These are phyloP conservation scores for Musa itinerans DNA, from an alignment of 176 grass and related monocot genomes.

Conservation along the genomic window DNA sequence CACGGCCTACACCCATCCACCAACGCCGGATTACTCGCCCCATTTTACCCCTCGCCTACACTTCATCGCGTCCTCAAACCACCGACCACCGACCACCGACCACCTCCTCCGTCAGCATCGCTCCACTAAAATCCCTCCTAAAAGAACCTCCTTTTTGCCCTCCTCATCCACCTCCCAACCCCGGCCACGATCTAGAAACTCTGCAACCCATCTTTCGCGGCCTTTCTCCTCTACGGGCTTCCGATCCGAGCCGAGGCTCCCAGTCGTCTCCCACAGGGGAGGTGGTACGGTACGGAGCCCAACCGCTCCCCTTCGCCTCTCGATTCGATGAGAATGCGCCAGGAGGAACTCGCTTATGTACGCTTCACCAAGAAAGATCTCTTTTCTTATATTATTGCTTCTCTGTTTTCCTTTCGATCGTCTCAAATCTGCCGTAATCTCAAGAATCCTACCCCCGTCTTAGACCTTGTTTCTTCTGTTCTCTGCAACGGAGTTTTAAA, in stretches of 20 bases:
- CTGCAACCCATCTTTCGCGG: constrained; percentile 9
- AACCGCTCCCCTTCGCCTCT: constrained; percentile 21
- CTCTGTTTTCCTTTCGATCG: background rate
- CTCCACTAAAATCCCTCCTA: no score
- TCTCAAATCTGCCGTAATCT: background rate
- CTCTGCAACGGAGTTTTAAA: no score
- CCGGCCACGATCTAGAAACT: constrained; percentile 47
- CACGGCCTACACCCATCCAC: no score
- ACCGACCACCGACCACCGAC: no score
- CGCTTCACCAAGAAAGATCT: constrained; percentile 4
- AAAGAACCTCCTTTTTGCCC: background rate
- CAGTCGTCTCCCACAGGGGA: background rate
- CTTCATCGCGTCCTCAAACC: no score
- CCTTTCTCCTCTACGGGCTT: background rate
- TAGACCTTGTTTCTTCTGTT: background rate
- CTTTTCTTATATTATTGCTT: background rate
- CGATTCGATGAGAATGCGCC: constrained; percentile 16
- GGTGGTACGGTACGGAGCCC: background rate
- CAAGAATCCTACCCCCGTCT: background rate
- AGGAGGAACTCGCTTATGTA: constrained; percentile 27
- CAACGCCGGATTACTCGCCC: no score
- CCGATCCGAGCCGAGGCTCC: constrained; percentile 12
- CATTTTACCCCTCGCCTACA: no score
- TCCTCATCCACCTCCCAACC: background rate
- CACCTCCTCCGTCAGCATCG: no score